Conservation (phyloP, 2,329 filamentous ascomycete genomes). For the Colletotrichum sp. region DNA sequence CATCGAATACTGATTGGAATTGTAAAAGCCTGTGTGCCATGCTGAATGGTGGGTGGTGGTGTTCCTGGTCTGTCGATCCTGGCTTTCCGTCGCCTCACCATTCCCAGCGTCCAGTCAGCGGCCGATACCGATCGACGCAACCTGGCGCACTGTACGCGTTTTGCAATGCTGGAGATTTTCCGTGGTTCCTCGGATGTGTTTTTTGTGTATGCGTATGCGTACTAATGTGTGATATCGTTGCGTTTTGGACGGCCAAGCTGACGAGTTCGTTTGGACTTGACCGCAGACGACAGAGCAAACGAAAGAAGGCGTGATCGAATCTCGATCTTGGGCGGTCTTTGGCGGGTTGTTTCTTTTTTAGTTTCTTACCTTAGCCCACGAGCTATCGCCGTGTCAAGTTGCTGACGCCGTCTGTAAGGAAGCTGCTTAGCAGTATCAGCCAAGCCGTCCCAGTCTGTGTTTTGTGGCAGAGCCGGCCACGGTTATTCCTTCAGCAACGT, state of each 20-base stretch:
- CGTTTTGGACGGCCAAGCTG: not conserved
- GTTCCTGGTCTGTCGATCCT: not conserved
- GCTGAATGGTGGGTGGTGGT: not conserved
- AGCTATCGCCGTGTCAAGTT: not conserved
- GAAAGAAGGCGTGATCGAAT: not conserved
- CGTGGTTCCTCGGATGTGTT: not conserved
- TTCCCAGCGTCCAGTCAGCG: not conserved
- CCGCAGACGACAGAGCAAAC: not conserved
- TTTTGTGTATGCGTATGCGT: not conserved
- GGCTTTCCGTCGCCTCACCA: not conserved
- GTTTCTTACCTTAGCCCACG: not conserved
- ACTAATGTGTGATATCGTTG: not conserved
- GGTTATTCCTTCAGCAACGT: not conserved
- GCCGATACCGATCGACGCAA: not conserved
- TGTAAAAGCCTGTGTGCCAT: not conserved
- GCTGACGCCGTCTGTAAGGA: not conserved
- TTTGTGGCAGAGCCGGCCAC: not conserved
- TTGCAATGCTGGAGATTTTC: not conserved
- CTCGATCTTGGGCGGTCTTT: not conserved
- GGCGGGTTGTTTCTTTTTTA: not conserved
- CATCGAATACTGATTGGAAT: not conserved
- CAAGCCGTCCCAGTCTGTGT: not conserved
- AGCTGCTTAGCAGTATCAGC: slow-evolving; percentile 7
- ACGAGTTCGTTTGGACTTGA: not conserved
- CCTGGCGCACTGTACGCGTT: not conserved